Percentiles rank a stretch among this genome's conserved stretches.
Conservation (phyloP, 345 rosid genomes). For the Eutrema yunnanense region DNA sequence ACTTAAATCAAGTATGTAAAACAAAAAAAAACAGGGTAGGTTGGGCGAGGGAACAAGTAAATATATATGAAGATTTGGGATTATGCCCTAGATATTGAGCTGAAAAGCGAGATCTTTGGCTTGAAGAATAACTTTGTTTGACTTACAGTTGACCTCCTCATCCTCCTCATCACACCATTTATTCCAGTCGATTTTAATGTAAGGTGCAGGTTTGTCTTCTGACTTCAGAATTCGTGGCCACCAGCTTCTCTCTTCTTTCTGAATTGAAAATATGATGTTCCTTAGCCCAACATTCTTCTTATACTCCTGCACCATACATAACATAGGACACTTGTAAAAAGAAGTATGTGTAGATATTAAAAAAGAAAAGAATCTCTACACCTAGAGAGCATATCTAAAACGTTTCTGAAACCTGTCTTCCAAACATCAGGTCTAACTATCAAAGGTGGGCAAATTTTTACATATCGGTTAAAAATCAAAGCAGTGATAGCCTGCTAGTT, state of each 20-base stretch:
- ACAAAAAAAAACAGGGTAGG: not conserved
- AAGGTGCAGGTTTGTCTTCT: slow-evolving; percentile 94
- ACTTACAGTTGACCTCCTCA: slow-evolving; percentile 66
- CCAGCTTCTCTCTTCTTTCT: slow-evolving; percentile 88
- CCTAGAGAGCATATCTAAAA: not conserved
- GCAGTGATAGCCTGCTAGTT: not conserved
- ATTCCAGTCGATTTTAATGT: slow-evolving; percentile 97
- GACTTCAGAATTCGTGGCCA: slow-evolving; percentile 83
- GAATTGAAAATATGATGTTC: slow-evolving; percentile 72
- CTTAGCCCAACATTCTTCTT: slow-evolving; percentile 76
- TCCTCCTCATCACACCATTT: slow-evolving; percentile 99
- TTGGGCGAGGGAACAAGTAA: not conserved
- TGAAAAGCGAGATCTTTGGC: not conserved
- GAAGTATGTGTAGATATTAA: not conserved
- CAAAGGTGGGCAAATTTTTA: not conserved
- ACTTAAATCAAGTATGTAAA: not conserved
- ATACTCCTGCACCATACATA: slow-evolving; percentile 51
- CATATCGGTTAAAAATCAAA: not conserved
- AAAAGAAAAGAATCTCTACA: not conserved
- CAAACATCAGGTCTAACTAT: not conserved
- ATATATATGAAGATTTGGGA: not conserved
- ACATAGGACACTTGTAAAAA: not conserved
- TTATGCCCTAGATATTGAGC: not conserved
- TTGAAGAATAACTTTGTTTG: not conserved
- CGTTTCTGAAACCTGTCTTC: not conserved